Base-by-base conservation (phyloP, 176 grass and related monocot species). In the Tillandsia leiboldiana region DNA sequence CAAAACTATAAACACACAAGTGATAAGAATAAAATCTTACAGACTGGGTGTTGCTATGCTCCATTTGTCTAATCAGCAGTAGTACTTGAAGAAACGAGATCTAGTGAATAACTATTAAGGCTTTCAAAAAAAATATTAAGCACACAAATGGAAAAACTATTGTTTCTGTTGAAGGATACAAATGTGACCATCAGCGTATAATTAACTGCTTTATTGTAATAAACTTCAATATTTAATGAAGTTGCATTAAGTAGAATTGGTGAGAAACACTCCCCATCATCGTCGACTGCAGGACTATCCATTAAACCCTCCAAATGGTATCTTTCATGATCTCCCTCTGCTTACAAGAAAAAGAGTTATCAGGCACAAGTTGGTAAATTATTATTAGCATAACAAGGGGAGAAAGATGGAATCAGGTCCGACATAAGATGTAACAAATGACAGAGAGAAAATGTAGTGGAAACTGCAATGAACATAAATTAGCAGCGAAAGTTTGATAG, bases 101-200 rank as follows among this genome's bases (percentile, higher is more conserved):
- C 95, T 99, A 87, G 17, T 33, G 49, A 65, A 70, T 33, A 72
- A 48, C 53, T 70, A 64, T 88, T 86, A 88, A 86, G 73, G 84
- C 67, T 77, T 66, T 64, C 23, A 78, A 57, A 23, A 53, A 18
- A 50, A 75, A 27, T 13, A 47, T 50, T 15, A 56, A 12, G 5
- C 63, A 76, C 33, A 72, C 73, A 72, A 14, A 77, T 56, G 70
- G 20, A 56, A 87, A 78, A 22, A 49, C 74, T 73, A 48, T 65
- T 14, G 49, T 56, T 71, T 6, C 53, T 53, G 17, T 26, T 54
- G 57, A 74, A 91, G 95, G 95, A 99, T 99, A 99, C 95, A 90
- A 99, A 99, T 78, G 95, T 99, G 80, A 94, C 90, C 95, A 99
- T 99, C 84, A 99, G 70, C 54, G 95, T 99, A 78, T 99, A 99